Evolutionary conservation across 768 basidiomycete species (phyloP), one percentile per base, ranked within the genome.

Genomic region (Chalciporus piperatus): DNA sequence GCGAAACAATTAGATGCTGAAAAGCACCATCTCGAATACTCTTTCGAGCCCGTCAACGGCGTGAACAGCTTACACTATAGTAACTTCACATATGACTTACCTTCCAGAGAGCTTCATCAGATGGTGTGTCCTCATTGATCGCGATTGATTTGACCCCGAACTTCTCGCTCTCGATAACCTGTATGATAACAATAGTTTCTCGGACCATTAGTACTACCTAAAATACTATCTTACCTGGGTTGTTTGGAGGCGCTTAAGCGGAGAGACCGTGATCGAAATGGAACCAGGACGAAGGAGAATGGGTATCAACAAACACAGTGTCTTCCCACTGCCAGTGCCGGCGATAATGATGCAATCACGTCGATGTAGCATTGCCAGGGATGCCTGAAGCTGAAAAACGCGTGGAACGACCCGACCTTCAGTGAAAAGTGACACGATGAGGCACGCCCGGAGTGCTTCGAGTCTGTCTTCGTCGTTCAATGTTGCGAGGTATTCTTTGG

Each of bases 61-160:
- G 22, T 22, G 22, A 22, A 22, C 22, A 4, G 2, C 22, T 22
- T 22, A 22, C 22, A 2, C 22, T n/a, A n/a, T n/a, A 22, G 22
- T 22, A 22, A 22, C 22, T 22, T 22, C 22, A 22, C 22, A 22
- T 22, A 22, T 6, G 1, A 48, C 23, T 44, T 23, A 43, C 45
- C 40, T 54, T n/a, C 48, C 51, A 52, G 3, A 52, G 41, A 2
- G 4, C 4, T 8, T 13, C 14, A 23, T 51, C 48, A 38, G 4
- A 4, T 0, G 38, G 30, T 1, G 55, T 57, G 27, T 53, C 51
- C n/a, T 53, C 51, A 25, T 57, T 57, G 16, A 57, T 57, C 2
- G 42, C 25, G 0, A 54, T 35, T 1, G 42, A 48, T 13, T 23
- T 43, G 46, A 57, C 44, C 0, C 35, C 22, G 27, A 33, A 57